Conservation (phyloP, 108 stramenopile species). For the Skeletonema costatum region DNA sequence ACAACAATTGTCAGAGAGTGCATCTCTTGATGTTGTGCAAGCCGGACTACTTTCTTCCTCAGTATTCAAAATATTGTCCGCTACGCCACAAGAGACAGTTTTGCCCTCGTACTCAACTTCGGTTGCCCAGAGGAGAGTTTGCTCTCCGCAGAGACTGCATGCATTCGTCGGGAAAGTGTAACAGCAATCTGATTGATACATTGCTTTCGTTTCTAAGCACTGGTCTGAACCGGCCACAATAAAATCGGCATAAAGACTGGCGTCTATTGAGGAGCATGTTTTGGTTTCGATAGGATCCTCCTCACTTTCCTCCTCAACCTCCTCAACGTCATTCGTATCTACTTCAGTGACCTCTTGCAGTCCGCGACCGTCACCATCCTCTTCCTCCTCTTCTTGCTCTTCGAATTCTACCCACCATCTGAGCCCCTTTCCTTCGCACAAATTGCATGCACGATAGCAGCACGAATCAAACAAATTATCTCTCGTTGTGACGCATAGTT, state of each 20-base stretch:
- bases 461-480: slow-evolving; percentile 33
- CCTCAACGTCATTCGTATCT: not conserved
- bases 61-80: slow-evolving; percentile 38
- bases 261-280: slow-evolving; percentile 47
- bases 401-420: slow-evolving; percentile 55
- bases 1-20: slow-evolving; percentile 35
- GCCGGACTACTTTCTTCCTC: slow-evolving; percentile 27
- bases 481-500: slow-evolving; percentile 32
- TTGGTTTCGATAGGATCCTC: not conserved
- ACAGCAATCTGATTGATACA: slow-evolving; percentile 36
- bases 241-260: slow-evolving; percentile 34
- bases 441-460: slow-evolving; percentile 42
- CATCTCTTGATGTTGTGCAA: slow-evolving; percentile 24
- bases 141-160: slow-evolving; percentile 32
- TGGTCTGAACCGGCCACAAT: slow-evolving; percentile 33
- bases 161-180: slow-evolving; percentile 38
- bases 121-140: slow-evolving; percentile 35
- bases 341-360: not conserved
- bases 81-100: slow-evolving; percentile 32
- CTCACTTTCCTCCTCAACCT: not conserved
- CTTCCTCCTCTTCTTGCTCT: not conserved
- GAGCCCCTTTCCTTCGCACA: slow-evolving; percentile 37
- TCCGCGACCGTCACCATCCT: not conserved
- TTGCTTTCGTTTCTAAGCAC: slow-evolving; percentile 26
- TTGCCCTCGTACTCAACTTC: slow-evolving; percentile 29